These are phyloP conservation scores for Vigna nakashimae DNA, from an alignment of 306 rosid species.

Conservation along the genomic window DNA sequence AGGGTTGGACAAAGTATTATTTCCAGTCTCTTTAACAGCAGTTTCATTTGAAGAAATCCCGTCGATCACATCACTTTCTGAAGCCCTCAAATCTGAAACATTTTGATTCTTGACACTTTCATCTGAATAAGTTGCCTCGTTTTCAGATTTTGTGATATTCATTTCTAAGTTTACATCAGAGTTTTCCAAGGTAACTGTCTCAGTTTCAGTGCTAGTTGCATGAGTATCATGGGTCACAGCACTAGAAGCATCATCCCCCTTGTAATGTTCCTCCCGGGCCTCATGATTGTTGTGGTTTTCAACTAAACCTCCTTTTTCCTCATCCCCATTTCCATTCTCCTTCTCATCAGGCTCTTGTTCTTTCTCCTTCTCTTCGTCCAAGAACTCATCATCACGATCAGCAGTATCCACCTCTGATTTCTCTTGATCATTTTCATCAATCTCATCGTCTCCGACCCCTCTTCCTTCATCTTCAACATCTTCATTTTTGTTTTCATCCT, in stretches of 20 bases:
- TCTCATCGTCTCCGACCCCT: slow-evolving; percentile 75
- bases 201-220: slow-evolving; percentile 53
- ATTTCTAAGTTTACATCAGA: slow-evolving; percentile 48
- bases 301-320: slow-evolving; percentile 52
- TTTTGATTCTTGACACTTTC: slow-evolving; percentile 45
- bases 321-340: slow-evolving; percentile 56
- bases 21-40: slow-evolving; percentile 42
- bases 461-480: slow-evolving; percentile 63
- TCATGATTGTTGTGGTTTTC: slow-evolving; percentile 69
- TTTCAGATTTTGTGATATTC: slow-evolving; percentile 48
- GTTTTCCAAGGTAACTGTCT: slow-evolving; percentile 49
- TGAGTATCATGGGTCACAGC: slow-evolving; percentile 87
- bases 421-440: slow-evolving; percentile 80
- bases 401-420: slow-evolving; percentile 54
- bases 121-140: slow-evolving; percentile 36
- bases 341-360: slow-evolving; percentile 56
- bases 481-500: slow-evolving; percentile 65
- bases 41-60: slow-evolving; percentile 45
- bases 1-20: slow-evolving; percentile 44
- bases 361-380: slow-evolving; percentile 70
- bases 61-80: slow-evolving; percentile 46
- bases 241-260: slow-evolving; percentile 96
- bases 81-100: slow-evolving; percentile 50
- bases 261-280: slow-evolving; percentile 93
- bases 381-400: slow-evolving; percentile 62